Conservation (phyloP, 2,329 filamentous ascomycete species). For the Ophiostoma piceae region DNA sequence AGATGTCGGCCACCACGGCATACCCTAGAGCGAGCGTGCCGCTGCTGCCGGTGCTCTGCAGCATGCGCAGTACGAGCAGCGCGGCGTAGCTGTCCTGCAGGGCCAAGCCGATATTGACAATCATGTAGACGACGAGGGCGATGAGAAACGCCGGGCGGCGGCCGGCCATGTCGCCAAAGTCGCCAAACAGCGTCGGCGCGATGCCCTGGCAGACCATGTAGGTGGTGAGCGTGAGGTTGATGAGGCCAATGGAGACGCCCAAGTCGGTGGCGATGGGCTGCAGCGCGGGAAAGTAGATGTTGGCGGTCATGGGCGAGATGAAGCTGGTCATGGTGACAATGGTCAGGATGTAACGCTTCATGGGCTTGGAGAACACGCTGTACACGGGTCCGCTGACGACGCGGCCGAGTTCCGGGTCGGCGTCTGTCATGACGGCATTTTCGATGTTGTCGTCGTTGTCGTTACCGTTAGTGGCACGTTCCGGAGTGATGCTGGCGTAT, state of each 20-base stretch:
- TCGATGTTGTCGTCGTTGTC: background rate
- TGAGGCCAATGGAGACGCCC: conserved; percentile 37
- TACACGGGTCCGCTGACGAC: conserved; percentile 40
- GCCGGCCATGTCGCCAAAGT: conserved; percentile 56
- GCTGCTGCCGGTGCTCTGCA: conserved; percentile 61
- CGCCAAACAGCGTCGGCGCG: conserved; percentile 56
- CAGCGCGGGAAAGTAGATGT: conserved; percentile 50
- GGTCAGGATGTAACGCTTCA: conserved; percentile 48
- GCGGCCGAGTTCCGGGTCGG: conserved; percentile 30
- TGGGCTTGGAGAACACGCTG: conserved; percentile 38
- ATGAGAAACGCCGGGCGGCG: conserved; percentile 58
- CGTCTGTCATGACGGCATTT: background rate
- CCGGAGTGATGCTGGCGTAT: background rate
- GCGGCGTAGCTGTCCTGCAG: conserved; percentile 54
- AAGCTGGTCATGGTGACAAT: conserved; percentile 51
- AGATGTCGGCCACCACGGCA: conserved; percentile 67
- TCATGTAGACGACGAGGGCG: conserved; percentile 52
- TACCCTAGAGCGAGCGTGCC: conserved; percentile 66
- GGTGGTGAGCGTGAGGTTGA: conserved; percentile 52
- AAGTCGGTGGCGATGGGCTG: conserved; percentile 38
- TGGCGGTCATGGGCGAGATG: conserved; percentile 44
- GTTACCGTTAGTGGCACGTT: too few relatives aligned
- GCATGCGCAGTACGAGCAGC: conserved; percentile 54
- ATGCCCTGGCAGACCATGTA: conserved; percentile 62
- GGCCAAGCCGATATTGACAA: conserved; percentile 55